These are phyloP conservation scores for Trichoderma koningiopsis DNA, from an alignment of 2,329 filamentous ascomycete genomes.

Conservation along the genomic window DNA sequence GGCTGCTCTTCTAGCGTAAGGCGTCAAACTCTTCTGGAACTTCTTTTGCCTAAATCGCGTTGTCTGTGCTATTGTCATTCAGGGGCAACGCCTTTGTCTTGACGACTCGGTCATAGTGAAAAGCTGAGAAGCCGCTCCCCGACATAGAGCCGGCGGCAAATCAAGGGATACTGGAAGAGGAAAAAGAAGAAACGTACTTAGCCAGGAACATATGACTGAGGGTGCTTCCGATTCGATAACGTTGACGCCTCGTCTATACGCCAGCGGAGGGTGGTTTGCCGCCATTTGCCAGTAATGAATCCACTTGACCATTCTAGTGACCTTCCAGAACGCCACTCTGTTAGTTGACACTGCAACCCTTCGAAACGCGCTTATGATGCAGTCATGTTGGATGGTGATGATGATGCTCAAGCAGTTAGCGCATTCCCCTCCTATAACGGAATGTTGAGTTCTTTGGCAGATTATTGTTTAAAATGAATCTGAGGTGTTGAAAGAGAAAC, in stretches of 20 bases:
- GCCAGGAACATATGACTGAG: conserved; percentile 19
- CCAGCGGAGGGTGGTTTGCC: not conserved
- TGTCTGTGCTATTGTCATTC: not conserved
- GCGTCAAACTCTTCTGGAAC: conserved; percentile 15
- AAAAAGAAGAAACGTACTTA: not conserved
- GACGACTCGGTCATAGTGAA: conserved; percentile 19
- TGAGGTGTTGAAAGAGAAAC: not conserved
- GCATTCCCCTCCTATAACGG: not conserved
- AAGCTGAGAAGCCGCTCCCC: not conserved
- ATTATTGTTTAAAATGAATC: not conserved
- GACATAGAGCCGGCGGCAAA: not conserved
- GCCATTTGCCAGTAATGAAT: not conserved
- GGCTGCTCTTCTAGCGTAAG: not conserved
- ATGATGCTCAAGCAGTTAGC: not conserved
- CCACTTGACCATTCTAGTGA: conserved; percentile 9
- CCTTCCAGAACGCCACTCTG: conserved; percentile 9
- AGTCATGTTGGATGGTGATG: not conserved
- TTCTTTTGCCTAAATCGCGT: not conserved
- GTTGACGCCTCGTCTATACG: conserved; percentile 4
- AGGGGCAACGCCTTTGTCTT: not conserved
- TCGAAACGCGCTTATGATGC: not conserved
- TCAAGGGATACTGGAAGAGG: not conserved
- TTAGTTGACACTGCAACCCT: not conserved
- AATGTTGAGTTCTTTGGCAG: not conserved
- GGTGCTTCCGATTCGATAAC: conserved; percentile 14